Base-by-base conservation (phyloP, 768 basidiomycete species). In the Boletales sp. region DNA sequence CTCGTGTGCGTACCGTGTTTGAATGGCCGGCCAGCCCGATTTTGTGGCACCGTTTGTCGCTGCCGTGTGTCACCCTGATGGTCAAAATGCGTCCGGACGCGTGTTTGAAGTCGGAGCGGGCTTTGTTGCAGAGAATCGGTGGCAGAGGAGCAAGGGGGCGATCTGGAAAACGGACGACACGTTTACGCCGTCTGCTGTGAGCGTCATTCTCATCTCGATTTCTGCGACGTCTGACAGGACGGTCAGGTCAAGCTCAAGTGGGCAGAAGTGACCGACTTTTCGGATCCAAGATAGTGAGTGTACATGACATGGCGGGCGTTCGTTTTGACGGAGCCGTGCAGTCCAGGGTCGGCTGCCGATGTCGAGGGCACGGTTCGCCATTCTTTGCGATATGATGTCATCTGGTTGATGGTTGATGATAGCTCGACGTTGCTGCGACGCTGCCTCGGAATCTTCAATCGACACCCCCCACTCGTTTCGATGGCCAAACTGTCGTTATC, bases 31-130 rank as follows among this genome's bases (percentile, higher is more conserved):
- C 34, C 41, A 69, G 84, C 96, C 96, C 13, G 88, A 90, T 64
- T 91, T 86, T 53, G 86, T 99, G 44, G 93, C 92, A 1, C 95
- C 96, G 1, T 83, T 98, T 57, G 94, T 98, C 31, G 85, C 78
- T 11, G 92, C 89, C 9, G 77, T 98, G 14, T 86, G 83, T 51
- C 90, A 95, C 52, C 90, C 90, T 13, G 82, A 94, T 48, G 89
- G 84, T 2, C 82, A 83, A 14, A 84, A 90, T 51, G 86, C 84
- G 0, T 83, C 78, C 25, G 92, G 92, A 31, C 84, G 80, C 63
- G 78, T 95, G 15, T 98, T 93, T 56, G 94, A 98, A 70, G 78
- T 94, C 34, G 96, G 94, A 32, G 96, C 90, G 41, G 95, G 94
- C 4, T 98, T 85, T 65, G 73, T 92, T 47, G 88, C 91, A 9